Evolutionary conservation across 2,329 filamentous ascomycete genomes (phyloP), one percentile per base, ranked within the genome.

Genomic region (Cryphonectria carpinicola): DNA sequence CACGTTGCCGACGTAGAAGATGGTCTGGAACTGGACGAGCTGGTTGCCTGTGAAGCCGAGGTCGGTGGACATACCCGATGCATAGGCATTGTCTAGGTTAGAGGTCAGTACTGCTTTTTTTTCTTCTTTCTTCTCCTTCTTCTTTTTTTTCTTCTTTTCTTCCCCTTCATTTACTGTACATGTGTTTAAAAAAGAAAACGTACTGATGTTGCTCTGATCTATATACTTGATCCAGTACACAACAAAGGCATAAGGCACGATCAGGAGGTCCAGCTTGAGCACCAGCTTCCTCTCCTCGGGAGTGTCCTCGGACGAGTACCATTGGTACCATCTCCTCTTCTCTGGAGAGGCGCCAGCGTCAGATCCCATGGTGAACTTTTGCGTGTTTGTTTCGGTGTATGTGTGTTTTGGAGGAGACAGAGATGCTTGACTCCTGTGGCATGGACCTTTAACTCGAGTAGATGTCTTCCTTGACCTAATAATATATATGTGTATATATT

Each of bases 201-300:
- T 56, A 75, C 73, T 74, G 35, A 70, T 70, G 46, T 75, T 75
- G 25, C 67, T 67, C 64, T 75, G 74, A 52, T 75, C 74, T 25
- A 75, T 74, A 63, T 74, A 75, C 61, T 74, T 75, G 13, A 75
- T 71, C 73, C 74, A 75, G 39, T 75, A 75, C 25, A 73, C 28
- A 13, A 75, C 67, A 35, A 75, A 73, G 3, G 73, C 73, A 54
- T 73, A 75, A 4, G 74, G 74, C 37, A 75, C 70, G n/a, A 75
- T 71, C 14, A 74, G 52, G 11, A 74, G 46, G 37, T 75, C 74
- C n/a, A 75, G 41, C 52, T 74, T 75, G 6, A 71, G 54, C 22
- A 75, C 68, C 10, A 74, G 54, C 61, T 70, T 74, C 43, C 68
- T 72, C 62, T 75, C 74, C 61, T 75, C 74, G 2, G 65, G 65